Conservation (phyloP, 2,329 filamentous ascomycete genomes). For the Trichoderma gracile region DNA sequence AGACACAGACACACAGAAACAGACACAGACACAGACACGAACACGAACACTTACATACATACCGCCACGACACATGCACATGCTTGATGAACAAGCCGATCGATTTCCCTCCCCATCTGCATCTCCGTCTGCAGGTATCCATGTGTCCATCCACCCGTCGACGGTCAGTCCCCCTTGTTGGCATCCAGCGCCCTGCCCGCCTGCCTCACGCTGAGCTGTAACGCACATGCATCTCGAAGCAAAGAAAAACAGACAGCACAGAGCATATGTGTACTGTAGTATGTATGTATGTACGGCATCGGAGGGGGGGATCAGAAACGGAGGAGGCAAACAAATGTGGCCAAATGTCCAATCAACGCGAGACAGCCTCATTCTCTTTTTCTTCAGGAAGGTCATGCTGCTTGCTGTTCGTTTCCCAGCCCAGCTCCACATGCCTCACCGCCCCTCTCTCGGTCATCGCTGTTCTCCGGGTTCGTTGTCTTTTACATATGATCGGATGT, state of each 20-base stretch:
- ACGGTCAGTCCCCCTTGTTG: not conserved
- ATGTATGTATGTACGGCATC: not conserved
- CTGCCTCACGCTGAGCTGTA: not conserved
- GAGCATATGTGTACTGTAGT: too few species aligned
- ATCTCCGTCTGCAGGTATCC: constrained; percentile 8
- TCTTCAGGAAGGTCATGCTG: not conserved
- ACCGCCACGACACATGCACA: not conserved
- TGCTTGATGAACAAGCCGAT: not conserved
- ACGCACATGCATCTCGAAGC: not conserved
- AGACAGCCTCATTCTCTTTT: constrained; percentile 13
- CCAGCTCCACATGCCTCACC: not conserved
- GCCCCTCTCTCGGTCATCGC: not conserved
- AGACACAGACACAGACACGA: not conserved
- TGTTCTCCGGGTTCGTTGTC: not conserved
- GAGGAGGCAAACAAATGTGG: not conserved
- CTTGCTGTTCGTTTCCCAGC: not conserved
- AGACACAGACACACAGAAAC: not conserved
- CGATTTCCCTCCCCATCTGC: constrained; percentile 11
- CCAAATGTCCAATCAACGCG: not conserved
- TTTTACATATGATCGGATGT: not conserved
- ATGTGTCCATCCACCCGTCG: not conserved
- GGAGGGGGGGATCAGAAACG: not conserved
- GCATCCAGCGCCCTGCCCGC: not conserved
- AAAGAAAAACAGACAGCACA: too few species aligned
- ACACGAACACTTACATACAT: constrained; percentile 1